A percentile compares a stretch with the other conserved stretches of the same genome.
Evolutionary conservation across 495 filamentous ascomycete species (phyloP).

Genomic region (Cercophora sp.): DNA sequence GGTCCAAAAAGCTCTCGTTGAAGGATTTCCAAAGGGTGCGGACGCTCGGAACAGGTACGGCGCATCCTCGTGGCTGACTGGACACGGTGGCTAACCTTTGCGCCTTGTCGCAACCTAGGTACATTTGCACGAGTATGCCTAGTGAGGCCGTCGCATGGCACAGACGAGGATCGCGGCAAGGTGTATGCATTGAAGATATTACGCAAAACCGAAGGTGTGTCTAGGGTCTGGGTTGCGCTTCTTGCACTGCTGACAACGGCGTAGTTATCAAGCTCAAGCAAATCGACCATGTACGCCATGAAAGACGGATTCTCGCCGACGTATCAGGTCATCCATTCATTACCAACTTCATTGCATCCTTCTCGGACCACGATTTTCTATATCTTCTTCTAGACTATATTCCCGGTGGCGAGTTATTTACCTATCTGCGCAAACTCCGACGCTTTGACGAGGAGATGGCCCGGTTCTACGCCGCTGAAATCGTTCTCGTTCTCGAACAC

Average conservation of each 20-base stretch:
- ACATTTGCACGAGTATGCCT: slow-evolving; percentile 97
- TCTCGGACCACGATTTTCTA: slow-evolving; percentile 81
- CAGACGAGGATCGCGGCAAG: slow-evolving; percentile 54
- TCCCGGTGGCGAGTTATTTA: slow-evolving; percentile 94
- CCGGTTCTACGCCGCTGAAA: slow-evolving; percentile 94
- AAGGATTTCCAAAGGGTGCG: slow-evolving; percentile 81
- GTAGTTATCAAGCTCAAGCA: slow-evolving; percentile 94
- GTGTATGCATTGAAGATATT: slow-evolving; percentile 93
- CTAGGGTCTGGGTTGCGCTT: slow-evolving; percentile 31
- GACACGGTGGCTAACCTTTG: slow-evolving; percentile 31
- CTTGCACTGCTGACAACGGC: slow-evolving; percentile 13
- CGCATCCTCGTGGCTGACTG: neutral
- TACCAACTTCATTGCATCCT: slow-evolving; percentile 83
- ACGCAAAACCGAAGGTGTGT: slow-evolving; percentile 68
- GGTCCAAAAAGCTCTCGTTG: slow-evolving; percentile 35
- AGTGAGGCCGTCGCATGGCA: slow-evolving; percentile 56
- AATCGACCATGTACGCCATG: slow-evolving; percentile 94
- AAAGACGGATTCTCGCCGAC: slow-evolving; percentile 79
- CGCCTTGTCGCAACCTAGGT: slow-evolving; percentile 47
- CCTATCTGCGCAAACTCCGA: slow-evolving; percentile 78
- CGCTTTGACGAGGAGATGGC: slow-evolving; percentile 83
- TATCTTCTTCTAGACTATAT: slow-evolving; percentile 93
- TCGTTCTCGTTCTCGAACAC: slow-evolving; percentile 86
- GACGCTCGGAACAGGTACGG: slow-evolving; percentile 82
- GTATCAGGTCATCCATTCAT: slow-evolving; percentile 95